Conservation (phyloP, 441 rosid genomes). For the Euphorbia schlechtendalii region DNA sequence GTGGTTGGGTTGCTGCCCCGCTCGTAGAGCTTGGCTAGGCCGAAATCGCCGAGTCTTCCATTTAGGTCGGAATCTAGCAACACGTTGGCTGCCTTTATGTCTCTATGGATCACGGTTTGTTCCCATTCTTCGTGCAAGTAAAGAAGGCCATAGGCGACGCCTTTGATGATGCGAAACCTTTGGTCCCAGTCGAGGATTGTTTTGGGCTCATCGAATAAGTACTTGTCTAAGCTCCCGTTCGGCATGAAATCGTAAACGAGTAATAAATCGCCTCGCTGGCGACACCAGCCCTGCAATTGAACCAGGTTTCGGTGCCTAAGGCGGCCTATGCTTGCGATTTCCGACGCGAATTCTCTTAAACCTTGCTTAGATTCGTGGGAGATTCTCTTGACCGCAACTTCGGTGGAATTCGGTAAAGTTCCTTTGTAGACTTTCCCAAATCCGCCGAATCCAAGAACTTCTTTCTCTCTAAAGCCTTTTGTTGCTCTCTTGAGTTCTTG, state of each 20-base stretch:
- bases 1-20: slow-evolving; percentile 57
- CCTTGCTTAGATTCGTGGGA: slow-evolving; percentile 81
- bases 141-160: slow-evolving; percentile 68
- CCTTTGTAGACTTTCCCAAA: slow-evolving; percentile 84
- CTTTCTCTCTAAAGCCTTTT: slow-evolving; percentile 58
- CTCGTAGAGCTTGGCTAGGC: slow-evolving; percentile 77
- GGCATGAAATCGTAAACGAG: slow-evolving; percentile 85
- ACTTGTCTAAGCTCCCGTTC: slow-evolving; percentile 82
- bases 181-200: slow-evolving; percentile 61
- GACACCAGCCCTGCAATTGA: slow-evolving; percentile 80
- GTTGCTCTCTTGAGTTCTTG: slow-evolving; percentile 76
- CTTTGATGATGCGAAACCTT: slow-evolving; percentile 70
- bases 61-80: slow-evolving; percentile 61
- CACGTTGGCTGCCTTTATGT: slow-evolving; percentile 76
- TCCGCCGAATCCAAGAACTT: slow-evolving; percentile 72
- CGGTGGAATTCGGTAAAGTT: slow-evolving; percentile 40
- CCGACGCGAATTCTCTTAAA: slow-evolving; percentile 60
- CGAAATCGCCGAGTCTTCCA: slow-evolving; percentile 77
- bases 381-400: slow-evolving; percentile 72
- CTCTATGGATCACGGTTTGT: slow-evolving; percentile 80
- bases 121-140: slow-evolving; percentile 94
- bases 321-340: slow-evolving; percentile 72
- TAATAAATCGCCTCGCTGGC: slow-evolving; percentile 47
- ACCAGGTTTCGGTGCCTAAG: slow-evolving; percentile 87
- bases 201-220: slow-evolving; percentile 53